Evolutionary conservation across 768 basidiomycete species (phyloP).

Genomic region (Mycena vitilis): DNA sequence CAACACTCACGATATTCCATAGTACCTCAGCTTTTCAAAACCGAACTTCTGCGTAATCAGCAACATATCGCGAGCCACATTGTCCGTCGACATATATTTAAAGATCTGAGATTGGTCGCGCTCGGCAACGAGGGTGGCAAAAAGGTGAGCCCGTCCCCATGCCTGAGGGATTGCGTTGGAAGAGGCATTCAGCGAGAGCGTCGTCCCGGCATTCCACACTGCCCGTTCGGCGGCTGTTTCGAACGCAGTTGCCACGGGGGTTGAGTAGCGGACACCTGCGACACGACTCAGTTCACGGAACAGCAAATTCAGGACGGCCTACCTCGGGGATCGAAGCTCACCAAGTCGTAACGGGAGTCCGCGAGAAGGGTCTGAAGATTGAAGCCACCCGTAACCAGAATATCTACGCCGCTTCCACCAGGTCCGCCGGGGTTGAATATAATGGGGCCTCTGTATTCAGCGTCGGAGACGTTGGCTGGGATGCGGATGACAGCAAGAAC

Average conservation of each 20-base stretch:
- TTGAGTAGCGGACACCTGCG: slow-evolving; percentile 22
- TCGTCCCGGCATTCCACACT: slow-evolving; percentile 25
- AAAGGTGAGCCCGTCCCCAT: slow-evolving; percentile 49
- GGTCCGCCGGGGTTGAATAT: slow-evolving; percentile 33
- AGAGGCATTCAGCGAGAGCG: slow-evolving; percentile 38
- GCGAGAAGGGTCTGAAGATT: slow-evolving; percentile 2
- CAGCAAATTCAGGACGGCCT: background rate
- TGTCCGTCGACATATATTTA: slow-evolving; percentile 50
- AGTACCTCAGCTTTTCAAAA: slow-evolving; percentile 41
- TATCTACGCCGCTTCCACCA: slow-evolving; percentile 22
- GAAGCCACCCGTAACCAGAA: background rate
- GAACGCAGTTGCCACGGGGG: slow-evolving; percentile 27
- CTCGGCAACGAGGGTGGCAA: slow-evolving; percentile 47
- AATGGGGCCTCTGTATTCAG: slow-evolving; percentile 17
- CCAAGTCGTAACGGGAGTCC: slow-evolving; percentile 9
- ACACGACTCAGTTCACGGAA: background rate
- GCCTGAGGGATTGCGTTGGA: slow-evolving; percentile 42
- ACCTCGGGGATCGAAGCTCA: slow-evolving; percentile 21
- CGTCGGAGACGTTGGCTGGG: slow-evolving; percentile 10
- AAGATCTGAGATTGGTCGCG: slow-evolving; percentile 43
- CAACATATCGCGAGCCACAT: slow-evolving; percentile 54
- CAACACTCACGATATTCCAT: too few relatives aligned
- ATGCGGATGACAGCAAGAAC: slow-evolving; percentile 24
- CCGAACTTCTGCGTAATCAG: slow-evolving; percentile 47
- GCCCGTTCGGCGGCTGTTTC: slow-evolving; percentile 25